Conservation (phyloP, 495 filamentous ascomycete genomes). For the Tuber brumale region DNA sequence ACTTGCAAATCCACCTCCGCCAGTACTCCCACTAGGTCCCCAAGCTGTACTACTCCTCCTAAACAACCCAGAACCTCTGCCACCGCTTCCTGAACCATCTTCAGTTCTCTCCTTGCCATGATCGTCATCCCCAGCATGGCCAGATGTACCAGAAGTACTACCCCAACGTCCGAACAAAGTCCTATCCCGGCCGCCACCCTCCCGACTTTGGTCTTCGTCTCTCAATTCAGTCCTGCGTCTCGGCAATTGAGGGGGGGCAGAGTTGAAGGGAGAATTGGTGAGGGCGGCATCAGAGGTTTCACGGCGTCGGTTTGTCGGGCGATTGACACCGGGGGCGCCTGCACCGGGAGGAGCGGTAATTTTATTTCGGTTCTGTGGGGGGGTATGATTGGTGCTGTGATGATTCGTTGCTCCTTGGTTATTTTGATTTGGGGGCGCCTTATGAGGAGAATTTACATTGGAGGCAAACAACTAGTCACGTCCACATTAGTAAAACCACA, state of each 20-base stretch:
- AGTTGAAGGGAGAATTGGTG: slow-evolving; percentile 58
- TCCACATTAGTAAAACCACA: slow-evolving; percentile 30
- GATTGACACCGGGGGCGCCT: slow-evolving; percentile 53
- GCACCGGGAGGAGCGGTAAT: slow-evolving; percentile 22
- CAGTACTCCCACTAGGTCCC: slow-evolving; percentile 21
- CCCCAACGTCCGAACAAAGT: slow-evolving; percentile 47
- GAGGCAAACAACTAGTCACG: slow-evolving; percentile 59
- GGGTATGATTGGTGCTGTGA: slow-evolving; percentile 30
- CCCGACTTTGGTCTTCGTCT: slow-evolving; percentile 43
- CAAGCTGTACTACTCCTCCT: slow-evolving; percentile 38
- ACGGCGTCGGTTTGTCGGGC: slow-evolving; percentile 69
- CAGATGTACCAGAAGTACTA: slow-evolving; percentile 45
- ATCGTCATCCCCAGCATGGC: slow-evolving; percentile 42
- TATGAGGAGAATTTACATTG: slow-evolving; percentile 88
- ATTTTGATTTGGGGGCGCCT: slow-evolving; percentile 64
- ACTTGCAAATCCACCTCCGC: slow-evolving; percentile 27
- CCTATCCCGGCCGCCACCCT: slow-evolving; percentile 36
- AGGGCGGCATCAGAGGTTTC: slow-evolving; percentile 70
- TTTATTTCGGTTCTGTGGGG: slow-evolving; percentile 36
- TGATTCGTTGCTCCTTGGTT: slow-evolving; percentile 56
- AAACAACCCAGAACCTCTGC: slow-evolving; percentile 38
- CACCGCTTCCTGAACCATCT: slow-evolving; percentile 32
- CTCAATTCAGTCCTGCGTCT: slow-evolving; percentile 65
- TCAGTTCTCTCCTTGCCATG: slow-evolving; percentile 30
- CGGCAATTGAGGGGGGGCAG: slow-evolving; percentile 54